These are phyloP conservation scores for Gossypium trilobum DNA, from an alignment of 441 rosid species.

Conservation along the genomic window DNA sequence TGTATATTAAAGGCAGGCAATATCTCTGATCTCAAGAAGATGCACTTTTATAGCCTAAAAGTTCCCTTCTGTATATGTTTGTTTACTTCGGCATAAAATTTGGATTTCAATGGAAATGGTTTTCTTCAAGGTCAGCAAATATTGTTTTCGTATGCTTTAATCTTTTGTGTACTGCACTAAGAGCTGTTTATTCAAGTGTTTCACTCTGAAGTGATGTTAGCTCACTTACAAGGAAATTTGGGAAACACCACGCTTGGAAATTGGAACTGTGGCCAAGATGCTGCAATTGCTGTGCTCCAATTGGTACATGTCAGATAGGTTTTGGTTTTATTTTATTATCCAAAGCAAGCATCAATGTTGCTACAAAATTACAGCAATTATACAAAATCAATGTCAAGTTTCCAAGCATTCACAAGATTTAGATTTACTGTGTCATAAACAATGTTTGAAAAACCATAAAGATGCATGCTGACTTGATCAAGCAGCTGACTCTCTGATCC, in stretches of 20 bases:
- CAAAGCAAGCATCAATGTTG: background rate
- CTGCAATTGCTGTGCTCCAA: background rate
- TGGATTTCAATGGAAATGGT: slow-evolving; percentile 1
- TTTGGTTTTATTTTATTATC: background rate
- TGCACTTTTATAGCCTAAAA: slow-evolving; percentile 15
- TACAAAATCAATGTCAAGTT: background rate
- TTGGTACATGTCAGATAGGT: background rate
- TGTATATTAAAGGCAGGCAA: slow-evolving; percentile 29
- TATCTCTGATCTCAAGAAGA: slow-evolving; percentile 16
- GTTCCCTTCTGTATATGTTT: background rate
- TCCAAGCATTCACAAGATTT: background rate
- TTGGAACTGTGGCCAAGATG: background rate
- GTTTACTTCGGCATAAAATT: background rate
- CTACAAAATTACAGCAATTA: background rate
- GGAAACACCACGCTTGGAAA: background rate
- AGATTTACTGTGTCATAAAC: background rate
- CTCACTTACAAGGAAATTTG: background rate
- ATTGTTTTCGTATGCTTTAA: background rate
- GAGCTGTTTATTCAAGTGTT: background rate
- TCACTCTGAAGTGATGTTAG: background rate
- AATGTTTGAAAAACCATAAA: background rate
- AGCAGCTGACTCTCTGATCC: background rate
- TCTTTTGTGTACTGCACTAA: background rate
- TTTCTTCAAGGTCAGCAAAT: background rate
- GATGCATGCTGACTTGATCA: background rate